Evolutionary conservation across 495 filamentous ascomycete genomes (phyloP).

Genomic region (Lichenothelia convexa): DNA sequence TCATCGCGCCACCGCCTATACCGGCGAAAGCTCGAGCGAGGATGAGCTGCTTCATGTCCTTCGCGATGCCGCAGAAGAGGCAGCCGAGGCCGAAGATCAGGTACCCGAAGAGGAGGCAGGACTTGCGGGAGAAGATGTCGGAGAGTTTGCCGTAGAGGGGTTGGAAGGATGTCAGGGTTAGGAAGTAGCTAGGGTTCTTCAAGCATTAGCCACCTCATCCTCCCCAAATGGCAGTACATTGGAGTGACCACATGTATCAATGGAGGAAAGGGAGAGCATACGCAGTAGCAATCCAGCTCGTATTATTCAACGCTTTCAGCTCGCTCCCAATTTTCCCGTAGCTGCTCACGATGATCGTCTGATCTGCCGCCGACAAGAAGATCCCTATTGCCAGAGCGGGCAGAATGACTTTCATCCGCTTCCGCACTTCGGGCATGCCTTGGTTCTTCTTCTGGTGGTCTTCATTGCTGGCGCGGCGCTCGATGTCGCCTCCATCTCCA

Average conservation of each 20-base stretch:
- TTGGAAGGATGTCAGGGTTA: constrained; percentile 65
- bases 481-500: constrained; percentile 12
- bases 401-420: constrained; percentile 33
- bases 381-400: constrained; percentile 44
- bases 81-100: constrained; percentile 56
- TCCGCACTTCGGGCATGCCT: constrained; percentile 24
- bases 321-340: constrained; percentile 74
- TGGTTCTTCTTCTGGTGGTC: constrained; percentile 16
- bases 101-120: constrained; percentile 55
- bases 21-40: constrained; percentile 52
- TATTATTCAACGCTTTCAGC: constrained; percentile 55
- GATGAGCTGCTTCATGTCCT: constrained; percentile 51
- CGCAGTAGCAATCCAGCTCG: constrained; percentile 73
- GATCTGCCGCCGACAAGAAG: constrained; percentile 59
- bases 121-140: constrained; percentile 73
- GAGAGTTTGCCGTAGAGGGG: constrained; percentile 60
- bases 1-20: constrained; percentile 76
- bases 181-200: constrained; percentile 32
- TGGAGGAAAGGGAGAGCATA: constrained; percentile 11
- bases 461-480: constrained; percentile 12
- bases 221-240: background rate
- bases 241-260: background rate
- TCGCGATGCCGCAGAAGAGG: constrained; percentile 52
- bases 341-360: constrained; percentile 62
- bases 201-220: background rate